Percentiles rank a stretch among this genome's conserved stretches.
Conservation (phyloP, 345 rosid species). For the Lepidium africanum region DNA sequence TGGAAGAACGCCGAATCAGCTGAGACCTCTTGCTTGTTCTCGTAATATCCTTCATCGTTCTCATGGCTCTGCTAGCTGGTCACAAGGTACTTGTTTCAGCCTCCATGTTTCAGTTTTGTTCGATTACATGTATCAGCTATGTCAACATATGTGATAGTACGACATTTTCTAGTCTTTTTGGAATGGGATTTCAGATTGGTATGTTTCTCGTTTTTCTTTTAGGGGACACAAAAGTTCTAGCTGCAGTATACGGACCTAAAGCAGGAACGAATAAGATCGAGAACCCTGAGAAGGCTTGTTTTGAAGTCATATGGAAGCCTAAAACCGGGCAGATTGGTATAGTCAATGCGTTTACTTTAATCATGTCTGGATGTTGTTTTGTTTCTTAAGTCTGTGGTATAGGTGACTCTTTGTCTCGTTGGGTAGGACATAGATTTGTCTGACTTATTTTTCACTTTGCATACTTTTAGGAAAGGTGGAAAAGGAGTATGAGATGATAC, state of each 20-base stretch:
- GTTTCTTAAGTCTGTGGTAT: not conserved
- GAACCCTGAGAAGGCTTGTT: constrained; percentile 80
- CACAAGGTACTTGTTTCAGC: constrained; percentile 49
- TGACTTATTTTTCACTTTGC: not conserved
- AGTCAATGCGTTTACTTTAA: not conserved
- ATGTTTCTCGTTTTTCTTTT: not conserved
- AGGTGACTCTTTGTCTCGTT: not conserved
- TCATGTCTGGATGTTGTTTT: not conserved
- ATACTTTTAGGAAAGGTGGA: constrained; percentile 54
- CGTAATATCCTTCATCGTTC: constrained; percentile 76
- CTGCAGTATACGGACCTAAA: constrained; percentile 92
- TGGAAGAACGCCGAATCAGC: constrained; percentile 58
- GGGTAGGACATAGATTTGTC: not conserved
- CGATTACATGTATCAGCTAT: not conserved
- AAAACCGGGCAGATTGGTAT: constrained; percentile 80
- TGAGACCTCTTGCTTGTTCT: constrained; percentile 73
- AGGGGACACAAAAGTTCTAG: constrained; percentile 87
- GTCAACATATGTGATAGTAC: not conserved
- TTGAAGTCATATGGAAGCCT: constrained; percentile 96
- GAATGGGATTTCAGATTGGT: not conserved
- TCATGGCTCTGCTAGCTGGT: constrained; percentile 96
- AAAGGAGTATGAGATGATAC: constrained; percentile 73
- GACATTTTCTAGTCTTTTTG: not conserved
- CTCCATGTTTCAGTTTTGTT: not conserved
- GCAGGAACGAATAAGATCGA: constrained; percentile 88